Base-by-base conservation (phyloP, 495 filamentous ascomycete genomes). In the Daldinia caldariorum region DNA sequence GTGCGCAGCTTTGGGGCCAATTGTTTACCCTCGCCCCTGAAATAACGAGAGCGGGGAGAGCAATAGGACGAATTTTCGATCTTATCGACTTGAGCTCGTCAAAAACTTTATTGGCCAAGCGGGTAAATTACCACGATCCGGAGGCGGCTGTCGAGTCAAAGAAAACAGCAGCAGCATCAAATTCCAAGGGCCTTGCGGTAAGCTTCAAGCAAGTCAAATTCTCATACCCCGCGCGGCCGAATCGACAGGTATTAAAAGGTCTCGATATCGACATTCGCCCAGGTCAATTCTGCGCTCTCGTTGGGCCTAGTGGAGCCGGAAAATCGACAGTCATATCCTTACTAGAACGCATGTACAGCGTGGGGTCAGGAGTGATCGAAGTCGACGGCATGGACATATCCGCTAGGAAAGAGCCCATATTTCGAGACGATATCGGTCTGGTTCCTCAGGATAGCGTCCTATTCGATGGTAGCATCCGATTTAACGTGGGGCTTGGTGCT, bases 21-120 rank as follows among this genome's bases (percentile, higher is more conserved):
- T 86, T 90, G 80, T 90, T 91, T 69, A 84, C 84, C 5, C 80
- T 90, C 1, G 88, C 87, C 0, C 87, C 88, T 0, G 87, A 89
- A 58, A 76, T 91, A 12, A 87, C 88, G 10, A 85, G 83, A 45
- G 87, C 89, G 3, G 76, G 71, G 38, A 70, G 81, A 10, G 82
- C 87, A 6, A 83, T 82, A 49, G 79, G 79, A 14, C 72, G 80
- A 50, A 80, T 87, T 37, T 76, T 85, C 41, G 77, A 76, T n/a
- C 75, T 86, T 26, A 84, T 88, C 57, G 84, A 87, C 6, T 58
- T 73, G 7, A 75, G 80, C 43, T 76, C 76, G 66, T 78, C 66
- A 63, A 75, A 72, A 56, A 66, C 39, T 5, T 58, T 55, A n/a
- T 66, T 73, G 50, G 29, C 20, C 7, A 65, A 66, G 47, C 16